These are phyloP conservation scores for Starmerella apis DNA, from an alignment of 805 yeast species.

Conservation along the genomic window DNA sequence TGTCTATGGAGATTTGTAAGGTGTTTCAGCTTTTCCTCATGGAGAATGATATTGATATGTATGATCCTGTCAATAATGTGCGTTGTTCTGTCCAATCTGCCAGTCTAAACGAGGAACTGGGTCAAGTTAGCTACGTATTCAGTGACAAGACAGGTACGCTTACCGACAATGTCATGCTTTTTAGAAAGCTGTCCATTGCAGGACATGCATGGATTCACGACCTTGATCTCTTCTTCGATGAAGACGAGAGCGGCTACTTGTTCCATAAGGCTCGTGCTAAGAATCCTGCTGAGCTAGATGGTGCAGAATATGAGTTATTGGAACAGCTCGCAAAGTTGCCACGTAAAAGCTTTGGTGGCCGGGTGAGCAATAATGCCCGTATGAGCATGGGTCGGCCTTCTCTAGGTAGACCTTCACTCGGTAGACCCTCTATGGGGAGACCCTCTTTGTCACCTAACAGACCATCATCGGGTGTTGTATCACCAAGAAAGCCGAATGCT, in stretches of 20 bases:
- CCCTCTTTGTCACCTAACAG: conserved; percentile 5
- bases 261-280: conserved; percentile 23
- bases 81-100: conserved; percentile 95
- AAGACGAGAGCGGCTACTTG: conserved; percentile 23
- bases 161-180: conserved; percentile 89
- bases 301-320: conserved; percentile 19
- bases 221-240: conserved; percentile 39
- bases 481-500: not conserved
- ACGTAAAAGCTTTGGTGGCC: conserved; percentile 23
- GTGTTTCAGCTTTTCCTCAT: conserved; percentile 71
- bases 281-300: conserved; percentile 13
- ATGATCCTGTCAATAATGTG: conserved; percentile 68
- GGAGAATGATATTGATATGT: conserved; percentile 92
- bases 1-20: conserved; percentile 91
- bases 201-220: conserved; percentile 89
- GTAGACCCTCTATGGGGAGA: conserved; percentile 4
- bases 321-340: conserved; percentile 25
- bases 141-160: conserved; percentile 96
- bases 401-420: conserved; percentile 11
- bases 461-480: conserved; percentile 4
- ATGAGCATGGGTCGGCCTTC: conserved; percentile 11
- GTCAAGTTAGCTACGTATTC: conserved; percentile 90
- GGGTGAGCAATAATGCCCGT: conserved; percentile 17
- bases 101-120: conserved; percentile 88
- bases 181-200: conserved; percentile 74